These are phyloP conservation scores for Mollisia scopiformis DNA, from an alignment of 2,329 filamentous ascomycete species.

Conservation along the genomic window DNA sequence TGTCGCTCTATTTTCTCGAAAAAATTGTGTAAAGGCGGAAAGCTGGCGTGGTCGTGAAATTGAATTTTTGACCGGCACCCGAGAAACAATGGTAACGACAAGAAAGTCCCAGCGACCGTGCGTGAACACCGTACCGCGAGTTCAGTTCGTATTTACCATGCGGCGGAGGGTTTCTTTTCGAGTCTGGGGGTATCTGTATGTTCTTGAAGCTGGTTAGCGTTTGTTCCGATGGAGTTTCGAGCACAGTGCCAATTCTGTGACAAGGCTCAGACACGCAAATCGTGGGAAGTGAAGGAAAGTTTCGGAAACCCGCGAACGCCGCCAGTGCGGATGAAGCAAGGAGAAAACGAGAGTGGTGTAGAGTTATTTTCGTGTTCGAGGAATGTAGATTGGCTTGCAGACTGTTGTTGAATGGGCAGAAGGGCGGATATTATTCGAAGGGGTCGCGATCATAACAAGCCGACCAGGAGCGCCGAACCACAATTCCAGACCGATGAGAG, in stretches of 20 bases:
- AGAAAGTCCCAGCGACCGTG: conserved; percentile 23
- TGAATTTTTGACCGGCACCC: neutral
- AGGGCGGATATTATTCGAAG: neutral
- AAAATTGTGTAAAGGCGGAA: neutral
- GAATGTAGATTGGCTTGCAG: neutral
- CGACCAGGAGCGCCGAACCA: conserved; percentile 1
- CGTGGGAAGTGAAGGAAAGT: neutral
- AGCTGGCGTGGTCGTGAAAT: neutral
- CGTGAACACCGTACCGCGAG: conserved; percentile 29
- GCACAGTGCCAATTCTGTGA: conserved; percentile 23
- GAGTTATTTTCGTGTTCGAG: neutral
- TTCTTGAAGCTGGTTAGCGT: conserved; percentile 24
- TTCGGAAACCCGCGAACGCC: neutral
- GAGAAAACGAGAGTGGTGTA: neutral
- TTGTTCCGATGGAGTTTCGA: conserved; percentile 10
- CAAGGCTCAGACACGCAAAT: conserved; percentile 13
- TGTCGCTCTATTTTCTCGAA: conserved; percentile 7
- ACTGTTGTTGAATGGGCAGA: neutral
- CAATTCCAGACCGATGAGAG: neutral
- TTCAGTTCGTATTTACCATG: conserved; percentile 33
- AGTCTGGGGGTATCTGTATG: conserved; percentile 18
- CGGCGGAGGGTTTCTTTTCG: conserved; percentile 23
- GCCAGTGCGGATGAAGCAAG: neutral
- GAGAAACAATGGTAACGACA: neutral
- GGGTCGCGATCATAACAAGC: conserved; percentile 5